These are phyloP conservation scores for Tremella yokohamensis DNA, from an alignment of 768 basidiomycete species.

Conservation along the genomic window DNA sequence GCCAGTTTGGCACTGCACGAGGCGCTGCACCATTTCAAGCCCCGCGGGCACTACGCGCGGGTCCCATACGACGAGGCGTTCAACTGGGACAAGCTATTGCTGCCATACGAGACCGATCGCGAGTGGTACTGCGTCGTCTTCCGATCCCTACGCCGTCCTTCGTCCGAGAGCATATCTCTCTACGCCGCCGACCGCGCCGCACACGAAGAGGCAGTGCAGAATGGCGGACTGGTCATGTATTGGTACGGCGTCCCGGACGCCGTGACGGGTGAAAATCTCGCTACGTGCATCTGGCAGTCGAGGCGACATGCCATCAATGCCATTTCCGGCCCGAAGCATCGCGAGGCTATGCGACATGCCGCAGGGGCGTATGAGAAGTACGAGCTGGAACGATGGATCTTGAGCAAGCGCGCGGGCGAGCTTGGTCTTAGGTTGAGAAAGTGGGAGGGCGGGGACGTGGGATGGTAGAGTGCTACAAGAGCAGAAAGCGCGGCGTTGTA, in stretches of 20 bases:
- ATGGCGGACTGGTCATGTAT: conserved; percentile 72
- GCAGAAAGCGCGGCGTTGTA: too few relatives aligned
- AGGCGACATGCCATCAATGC: conserved; percentile 78
- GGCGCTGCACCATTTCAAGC: conserved; percentile 73
- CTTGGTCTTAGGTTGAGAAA: conserved; percentile 59
- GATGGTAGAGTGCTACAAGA: conserved; percentile 60
- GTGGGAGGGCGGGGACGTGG: conserved; percentile 65
- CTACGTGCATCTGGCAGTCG: conserved; percentile 82
- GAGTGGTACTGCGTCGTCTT: conserved; percentile 78
- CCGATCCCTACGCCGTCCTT: conserved; percentile 64
- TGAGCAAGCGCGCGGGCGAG: conserved; percentile 66
- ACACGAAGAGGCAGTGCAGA: conserved; percentile 86
- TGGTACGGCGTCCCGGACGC: conserved; percentile 84
- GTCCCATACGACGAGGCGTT: conserved; percentile 71
- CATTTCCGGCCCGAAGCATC: conserved; percentile 73
- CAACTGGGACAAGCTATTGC: conserved; percentile 79
- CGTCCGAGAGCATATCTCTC: conserved; percentile 51
- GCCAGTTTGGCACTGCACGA: conserved; percentile 79
- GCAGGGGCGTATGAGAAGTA: conserved; percentile 66
- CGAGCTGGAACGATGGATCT: conserved; percentile 67
- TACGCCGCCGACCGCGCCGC: conserved; percentile 83
- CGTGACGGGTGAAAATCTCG: conserved; percentile 74
- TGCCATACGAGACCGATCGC: conserved; percentile 22
- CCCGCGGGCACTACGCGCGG: conserved; percentile 63
- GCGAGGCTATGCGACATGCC: conserved; percentile 77